These are phyloP conservation scores for Atkinsonella hypoxylon DNA, from an alignment of 2,329 filamentous ascomycete species.

Conservation along the genomic window DNA sequence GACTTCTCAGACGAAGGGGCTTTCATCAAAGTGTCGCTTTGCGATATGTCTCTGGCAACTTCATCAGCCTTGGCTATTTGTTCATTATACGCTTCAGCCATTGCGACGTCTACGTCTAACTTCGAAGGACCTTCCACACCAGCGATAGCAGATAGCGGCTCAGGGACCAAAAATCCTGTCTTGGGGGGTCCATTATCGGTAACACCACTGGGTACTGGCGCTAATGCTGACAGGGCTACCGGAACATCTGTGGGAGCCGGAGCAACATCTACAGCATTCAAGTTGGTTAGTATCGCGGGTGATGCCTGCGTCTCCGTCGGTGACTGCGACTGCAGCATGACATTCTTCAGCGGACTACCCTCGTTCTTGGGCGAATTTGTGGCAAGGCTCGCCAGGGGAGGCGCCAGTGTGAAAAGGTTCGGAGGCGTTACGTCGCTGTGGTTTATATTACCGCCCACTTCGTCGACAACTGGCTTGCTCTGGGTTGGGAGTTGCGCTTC, in stretches of 20 bases:
- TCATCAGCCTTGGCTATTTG: not conserved
- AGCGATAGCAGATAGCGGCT: slow-evolving; percentile 20
- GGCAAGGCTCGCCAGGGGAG: slow-evolving; percentile 16
- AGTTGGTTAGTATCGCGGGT: not conserved
- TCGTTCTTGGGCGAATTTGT: slow-evolving; percentile 26
- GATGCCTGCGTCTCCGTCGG: slow-evolving; percentile 24
- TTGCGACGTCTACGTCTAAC: slow-evolving; percentile 14
- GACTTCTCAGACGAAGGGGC: not conserved
- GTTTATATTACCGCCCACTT: slow-evolving; percentile 15
- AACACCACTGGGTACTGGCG: not conserved
- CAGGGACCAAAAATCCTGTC: slow-evolving; percentile 15
- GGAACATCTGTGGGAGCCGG: not conserved
- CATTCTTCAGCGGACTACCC: slow-evolving; percentile 42
- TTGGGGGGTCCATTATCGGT: slow-evolving; percentile 6
- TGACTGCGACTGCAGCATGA: slow-evolving; percentile 35
- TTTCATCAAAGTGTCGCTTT: not conserved
- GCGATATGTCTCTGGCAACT: slow-evolving; percentile 6
- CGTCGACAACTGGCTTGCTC: slow-evolving; percentile 14
- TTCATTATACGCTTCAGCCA: not conserved
- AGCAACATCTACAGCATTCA: not conserved
- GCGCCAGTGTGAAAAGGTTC: slow-evolving; percentile 20
- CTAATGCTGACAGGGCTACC: slow-evolving; percentile 5
- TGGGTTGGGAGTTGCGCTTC: slow-evolving; percentile 13
- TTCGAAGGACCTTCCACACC: slow-evolving; percentile 18
- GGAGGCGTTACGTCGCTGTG: slow-evolving; percentile 11